These are phyloP conservation scores for Asterionellopsis glacialis DNA, from an alignment of 108 stramenopile genomes.

Conservation along the genomic window DNA sequence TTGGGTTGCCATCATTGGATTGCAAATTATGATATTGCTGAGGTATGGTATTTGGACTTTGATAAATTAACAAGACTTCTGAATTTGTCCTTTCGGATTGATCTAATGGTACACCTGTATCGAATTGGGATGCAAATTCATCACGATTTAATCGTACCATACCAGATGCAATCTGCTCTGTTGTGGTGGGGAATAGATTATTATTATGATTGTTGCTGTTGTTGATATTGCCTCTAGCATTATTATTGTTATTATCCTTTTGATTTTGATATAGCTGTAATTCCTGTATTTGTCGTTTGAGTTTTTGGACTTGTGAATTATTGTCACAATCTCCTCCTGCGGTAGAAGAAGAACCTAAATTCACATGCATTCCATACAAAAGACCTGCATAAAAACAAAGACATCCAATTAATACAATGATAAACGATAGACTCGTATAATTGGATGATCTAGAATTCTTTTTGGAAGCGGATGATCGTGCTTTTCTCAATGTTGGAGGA, in stretches of 20 bases:
- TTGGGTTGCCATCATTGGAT: not conserved
- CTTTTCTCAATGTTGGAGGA: too few relatives aligned
- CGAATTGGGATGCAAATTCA: conserved; percentile 46
- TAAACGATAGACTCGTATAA: too few relatives aligned
- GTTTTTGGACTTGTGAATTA: not conserved
- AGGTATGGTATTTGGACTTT: conserved; percentile 34
- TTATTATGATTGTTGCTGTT: not conserved
- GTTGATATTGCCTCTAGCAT: not conserved
- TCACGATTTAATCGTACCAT: conserved; percentile 31
- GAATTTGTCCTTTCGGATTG: conserved; percentile 35
- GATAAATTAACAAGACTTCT: conserved; percentile 68
- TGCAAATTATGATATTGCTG: not conserved
- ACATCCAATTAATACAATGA: too few relatives aligned
- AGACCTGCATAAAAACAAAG: conserved; percentile 27
- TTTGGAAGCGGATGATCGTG: too few relatives aligned
- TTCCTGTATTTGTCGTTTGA: not conserved
- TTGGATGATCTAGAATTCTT: too few relatives aligned
- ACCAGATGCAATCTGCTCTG: conserved; percentile 9
- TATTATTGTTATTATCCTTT: conserved; percentile 17
- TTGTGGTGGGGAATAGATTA: not conserved
- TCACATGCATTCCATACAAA: conserved; percentile 17
- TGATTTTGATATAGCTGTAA: not conserved
- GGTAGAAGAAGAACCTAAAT: not conserved
- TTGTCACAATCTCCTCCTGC: not conserved
- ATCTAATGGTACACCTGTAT: conserved; percentile 57